These are phyloP conservation scores for Globisporangium takayamanum DNA, from an alignment of 352 stramenopile genomes.

Conservation along the genomic window DNA sequence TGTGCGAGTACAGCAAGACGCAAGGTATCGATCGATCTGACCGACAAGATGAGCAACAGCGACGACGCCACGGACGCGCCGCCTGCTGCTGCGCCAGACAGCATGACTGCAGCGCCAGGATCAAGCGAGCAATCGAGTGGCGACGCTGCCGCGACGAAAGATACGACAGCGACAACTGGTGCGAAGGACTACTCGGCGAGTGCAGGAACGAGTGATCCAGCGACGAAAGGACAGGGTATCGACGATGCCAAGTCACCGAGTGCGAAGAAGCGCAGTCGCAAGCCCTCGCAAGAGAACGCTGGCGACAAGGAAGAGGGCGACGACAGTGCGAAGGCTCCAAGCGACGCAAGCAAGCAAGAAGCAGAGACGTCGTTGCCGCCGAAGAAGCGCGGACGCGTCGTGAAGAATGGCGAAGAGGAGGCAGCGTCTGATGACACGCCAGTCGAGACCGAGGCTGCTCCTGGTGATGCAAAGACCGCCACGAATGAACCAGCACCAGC, in stretches of 20 bases:
- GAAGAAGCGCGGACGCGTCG: slow-evolving; percentile 5
- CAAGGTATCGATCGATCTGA: no score
- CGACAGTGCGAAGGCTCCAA: background rate
- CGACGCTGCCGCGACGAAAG: background rate
- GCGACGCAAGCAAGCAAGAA: slow-evolving; percentile 8
- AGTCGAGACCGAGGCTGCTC: background rate
- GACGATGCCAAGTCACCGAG: slow-evolving; percentile 2
- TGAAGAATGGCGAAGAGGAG: slow-evolving; percentile 5
- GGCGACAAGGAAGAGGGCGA: background rate
- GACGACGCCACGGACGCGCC: background rate
- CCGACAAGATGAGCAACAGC: background rate
- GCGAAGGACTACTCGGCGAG: no score
- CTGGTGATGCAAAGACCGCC: background rate
- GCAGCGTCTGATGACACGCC: background rate
- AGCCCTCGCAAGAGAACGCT: slow-evolving; percentile 10
- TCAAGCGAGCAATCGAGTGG: background rate
- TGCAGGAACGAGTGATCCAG: no score
- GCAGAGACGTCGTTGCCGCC: slow-evolving; percentile 2
- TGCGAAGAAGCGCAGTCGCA: slow-evolving; percentile 27
- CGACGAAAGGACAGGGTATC: no score
- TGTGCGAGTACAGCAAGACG: no score
- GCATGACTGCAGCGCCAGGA: background rate
- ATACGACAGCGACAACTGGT: no score
- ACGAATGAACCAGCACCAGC: background rate
- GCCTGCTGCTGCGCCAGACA: background rate